A percentile compares a stretch with the other conserved stretches of the same genome.
Evolutionary conservation across 192 early-diverging fungal genomes (phyloP).

Genomic region (Coemansia reversa): DNA sequence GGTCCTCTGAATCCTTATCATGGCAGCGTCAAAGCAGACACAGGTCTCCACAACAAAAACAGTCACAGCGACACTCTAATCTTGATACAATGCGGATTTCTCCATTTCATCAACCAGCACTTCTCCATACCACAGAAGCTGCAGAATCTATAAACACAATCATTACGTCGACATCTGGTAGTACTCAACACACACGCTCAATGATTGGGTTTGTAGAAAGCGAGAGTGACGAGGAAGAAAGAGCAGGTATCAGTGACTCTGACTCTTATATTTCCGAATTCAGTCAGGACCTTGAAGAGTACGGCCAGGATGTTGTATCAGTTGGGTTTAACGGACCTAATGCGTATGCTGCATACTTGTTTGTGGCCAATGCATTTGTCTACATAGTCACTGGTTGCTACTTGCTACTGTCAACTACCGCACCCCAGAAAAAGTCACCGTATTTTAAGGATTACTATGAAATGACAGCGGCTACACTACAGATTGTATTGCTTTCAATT

Average conservation of each 20-base stretch:
- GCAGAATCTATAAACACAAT: conserved; percentile 20
- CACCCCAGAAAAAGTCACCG: conserved; percentile 37
- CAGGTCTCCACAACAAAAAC: conserved; percentile 1
- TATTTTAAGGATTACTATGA: conserved; percentile 43
- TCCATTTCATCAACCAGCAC: conserved; percentile 26
- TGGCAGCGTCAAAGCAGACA: conserved; percentile 6
- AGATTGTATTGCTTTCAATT: conserved; percentile 21
- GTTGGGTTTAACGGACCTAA: conserved; percentile 35
- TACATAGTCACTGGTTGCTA: conserved; percentile 23
- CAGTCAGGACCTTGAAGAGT: conserved; percentile 45
- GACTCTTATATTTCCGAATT: conserved; percentile 51
- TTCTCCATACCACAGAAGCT: conserved; percentile 17
- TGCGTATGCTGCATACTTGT: conserved; percentile 28
- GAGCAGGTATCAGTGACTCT: conserved; percentile 14
- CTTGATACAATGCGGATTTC: conserved; percentile 2
- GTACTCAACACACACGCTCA: conserved; percentile 8
- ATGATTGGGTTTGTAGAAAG: conserved; percentile 22
- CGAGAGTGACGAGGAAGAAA: conserved; percentile 14
- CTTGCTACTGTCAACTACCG: conserved; percentile 24
- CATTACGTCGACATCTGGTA: conserved; percentile 19
- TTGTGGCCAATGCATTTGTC: conserved; percentile 23
- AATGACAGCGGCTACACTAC: conserved; percentile 27
- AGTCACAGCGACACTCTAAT: background rate
- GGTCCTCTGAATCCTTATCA: conserved; percentile 1
- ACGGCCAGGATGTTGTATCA: conserved; percentile 17